phyloP scores from a whole-genome alignment of 495 filamentous ascomycete genomes.

The Tuber calosporum region DNA sequence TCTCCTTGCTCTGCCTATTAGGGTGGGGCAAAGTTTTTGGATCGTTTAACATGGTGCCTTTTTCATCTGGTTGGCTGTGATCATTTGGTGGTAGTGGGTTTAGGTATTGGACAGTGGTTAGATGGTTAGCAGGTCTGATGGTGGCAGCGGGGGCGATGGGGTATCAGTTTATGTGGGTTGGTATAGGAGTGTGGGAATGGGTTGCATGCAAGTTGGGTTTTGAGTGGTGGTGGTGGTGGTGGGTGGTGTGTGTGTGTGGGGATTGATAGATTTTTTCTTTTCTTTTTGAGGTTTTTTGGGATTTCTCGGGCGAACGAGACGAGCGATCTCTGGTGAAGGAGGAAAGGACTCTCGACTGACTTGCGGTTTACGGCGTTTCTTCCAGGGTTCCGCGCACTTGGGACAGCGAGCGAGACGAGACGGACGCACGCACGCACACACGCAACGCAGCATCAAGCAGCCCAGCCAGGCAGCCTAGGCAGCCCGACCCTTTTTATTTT shows the following conservation, averaged over 20 bases:
- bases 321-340: constrained; percentile 19
- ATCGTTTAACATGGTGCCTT: background rate
- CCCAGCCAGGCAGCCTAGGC: constrained; percentile 21
- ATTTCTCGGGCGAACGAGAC: constrained; percentile 32
- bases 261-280: constrained; percentile 8
- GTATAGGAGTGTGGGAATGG: background rate
- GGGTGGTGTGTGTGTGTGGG: constrained; percentile 9
- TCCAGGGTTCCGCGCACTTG: constrained; percentile 38
- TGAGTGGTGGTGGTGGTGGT: constrained; percentile 20
- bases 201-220: constrained; percentile 6
- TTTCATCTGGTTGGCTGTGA: constrained; percentile 1
- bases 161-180: constrained; percentile 4
- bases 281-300: constrained; percentile 15
- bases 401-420: constrained; percentile 26
- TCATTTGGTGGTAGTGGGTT: background rate
- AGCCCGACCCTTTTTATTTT: constrained; percentile 13
- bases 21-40: background rate
- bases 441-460: constrained; percentile 27
- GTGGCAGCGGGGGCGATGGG: background rate
- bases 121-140: background rate
- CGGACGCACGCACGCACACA: constrained; percentile 23
- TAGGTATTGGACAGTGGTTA: constrained; percentile 1
- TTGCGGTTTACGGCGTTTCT: constrained; percentile 26
- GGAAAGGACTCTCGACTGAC: constrained; percentile 37
- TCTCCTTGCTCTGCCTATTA: background rate